Evolutionary conservation across 2,329 filamentous ascomycete species (phyloP), one percentile per base, ranked within the genome.

Genomic region (Neurospora sp.): DNA sequence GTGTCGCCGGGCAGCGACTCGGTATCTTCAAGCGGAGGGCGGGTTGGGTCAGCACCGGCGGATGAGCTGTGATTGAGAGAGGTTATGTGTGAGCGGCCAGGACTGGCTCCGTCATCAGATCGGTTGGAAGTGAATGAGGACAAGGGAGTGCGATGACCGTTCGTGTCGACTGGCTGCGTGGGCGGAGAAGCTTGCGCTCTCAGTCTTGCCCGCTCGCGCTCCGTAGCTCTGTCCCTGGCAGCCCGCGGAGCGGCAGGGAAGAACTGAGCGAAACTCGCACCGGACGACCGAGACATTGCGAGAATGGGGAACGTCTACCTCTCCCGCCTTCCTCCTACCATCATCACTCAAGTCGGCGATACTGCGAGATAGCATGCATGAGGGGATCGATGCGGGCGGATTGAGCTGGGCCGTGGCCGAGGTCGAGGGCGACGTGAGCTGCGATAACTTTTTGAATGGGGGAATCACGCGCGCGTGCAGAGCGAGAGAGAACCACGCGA

Each of bases 231-330:
- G 78, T 87, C 84, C 79, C 84, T 84, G 70, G 85, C 84, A 71
- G 88, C 89, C 76, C 88, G 87, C 75, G 92, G 91, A 78, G 91
- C 92, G 79, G 90, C 89, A 76, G 91, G 91, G 81, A 93, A 94
- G 86, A 93, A 96, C 83, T 93, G 89, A 82, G 91, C 91, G 86
- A 93, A 94, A 83, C 90, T 90, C 84, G 91, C 90, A 81, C 85
- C 84, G 73, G 87, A 86, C 80, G 90, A 88, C 84, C 91, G 92
- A 89, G 92, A 92, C 91, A 92, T 92, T 83, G 83, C 89, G 85
- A 81, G 76, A 76, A 76, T 81, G 79, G 78, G 80, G 80, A 80
- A 81, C 80, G 82, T 82, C 81, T 84, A 84, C 82, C 82, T 81
- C 79, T 82, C 79, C 82, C 80, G 78, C 82, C 83, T 82, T 82